A percentile compares a stretch with the other conserved stretches of the same genome.
Evolutionary conservation across 2,329 filamentous ascomycete species (phyloP).

Genomic region (Phaeoacremonium minimum): DNA sequence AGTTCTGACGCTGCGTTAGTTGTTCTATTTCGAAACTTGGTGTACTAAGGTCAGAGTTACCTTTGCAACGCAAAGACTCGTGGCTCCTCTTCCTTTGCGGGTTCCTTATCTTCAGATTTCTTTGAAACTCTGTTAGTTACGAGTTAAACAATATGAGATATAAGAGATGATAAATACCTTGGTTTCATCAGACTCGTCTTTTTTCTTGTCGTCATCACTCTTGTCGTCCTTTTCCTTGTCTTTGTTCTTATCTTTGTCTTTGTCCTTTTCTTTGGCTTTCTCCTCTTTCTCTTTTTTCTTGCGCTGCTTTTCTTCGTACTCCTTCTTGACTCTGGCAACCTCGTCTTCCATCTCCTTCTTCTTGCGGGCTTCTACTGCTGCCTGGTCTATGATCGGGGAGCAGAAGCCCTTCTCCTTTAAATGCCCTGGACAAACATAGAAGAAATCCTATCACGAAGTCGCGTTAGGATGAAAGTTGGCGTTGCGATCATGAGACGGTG

Average conservation of each 20-base stretch:
- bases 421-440: conserved; percentile 83
- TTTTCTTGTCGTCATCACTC: conserved; percentile 31
- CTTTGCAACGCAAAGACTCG: conserved; percentile 81
- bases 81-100: conserved; percentile 59
- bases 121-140: conserved; percentile 34
- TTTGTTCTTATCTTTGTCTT: conserved; percentile 39
- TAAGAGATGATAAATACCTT: conserved; percentile 16
- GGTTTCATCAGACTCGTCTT: conserved; percentile 20
- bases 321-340: conserved; percentile 63
- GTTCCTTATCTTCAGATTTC: conserved; percentile 13
- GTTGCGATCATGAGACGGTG: no score
- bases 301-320: conserved; percentile 70
- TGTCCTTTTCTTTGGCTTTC: conserved; percentile 47
- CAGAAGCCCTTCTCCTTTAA: conserved; percentile 82
- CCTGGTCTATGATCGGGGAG: conserved; percentile 66
- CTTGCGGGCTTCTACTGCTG: conserved; percentile 57
- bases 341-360: conserved; percentile 64
- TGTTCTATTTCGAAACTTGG: neutral
- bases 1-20: conserved; percentile 43
- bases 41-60: conserved; percentile 43
- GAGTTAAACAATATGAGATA: neutral
- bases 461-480: conserved; percentile 7
- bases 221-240: conserved; percentile 37
- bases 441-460: conserved; percentile 60
- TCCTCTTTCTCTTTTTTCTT: conserved; percentile 66